Base-by-base conservation (phyloP, 176 grass and related monocot genomes). In the Luzula sylvatica region DNA sequence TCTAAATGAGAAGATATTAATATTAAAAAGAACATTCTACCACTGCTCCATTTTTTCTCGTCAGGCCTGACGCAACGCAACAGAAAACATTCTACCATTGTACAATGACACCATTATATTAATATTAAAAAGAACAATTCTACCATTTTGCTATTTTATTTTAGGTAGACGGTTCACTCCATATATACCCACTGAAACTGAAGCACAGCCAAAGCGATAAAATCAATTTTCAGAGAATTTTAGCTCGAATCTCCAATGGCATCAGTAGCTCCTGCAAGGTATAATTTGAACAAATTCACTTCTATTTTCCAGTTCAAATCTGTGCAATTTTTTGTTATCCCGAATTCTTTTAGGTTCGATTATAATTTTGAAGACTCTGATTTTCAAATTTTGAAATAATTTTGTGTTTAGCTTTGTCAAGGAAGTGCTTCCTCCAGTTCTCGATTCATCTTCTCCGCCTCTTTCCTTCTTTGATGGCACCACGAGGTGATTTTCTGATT, bases 391-490 rank as follows among this genome's bases (percentile, higher is more conserved):
- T 13, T 20, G 32, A n/a, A 8, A 5, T 7, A 32, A 13, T 67
- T 13, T 19, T 7, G 11, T 51, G 4, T 64, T 22, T 45, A 92
- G 77, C 44, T 39, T 14, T 5, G 45, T 18, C 15, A 54, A 52
- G 15, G 70, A 72, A 61, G 47, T 42, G 26, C 87, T 78, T 50
- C 88, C 88, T 0, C 58, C 79, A 43, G 2, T 52, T 29, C 75
- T 95, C 3, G 55, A 55, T 38, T 57, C 82, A 53, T 28, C 71
- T 56, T 94, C 87, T 20, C 46, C 80, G 8, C 77, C 70, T 0
- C 77, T 70, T 63, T 21, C 59, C 12, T 41, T 86, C 28, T 94
- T 94, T 55, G 82, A 94, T 21, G 78, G 87, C 40, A 78, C 74
- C 18, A 78, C 74, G 66, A 82, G 87, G 87, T 81, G 55, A 18